A percentile compares a stretch with the other conserved stretches of the same genome.
Evolutionary conservation across 139 green algal genomes (phyloP).

Genomic region (Pseudopediastrum boryanum): DNA sequence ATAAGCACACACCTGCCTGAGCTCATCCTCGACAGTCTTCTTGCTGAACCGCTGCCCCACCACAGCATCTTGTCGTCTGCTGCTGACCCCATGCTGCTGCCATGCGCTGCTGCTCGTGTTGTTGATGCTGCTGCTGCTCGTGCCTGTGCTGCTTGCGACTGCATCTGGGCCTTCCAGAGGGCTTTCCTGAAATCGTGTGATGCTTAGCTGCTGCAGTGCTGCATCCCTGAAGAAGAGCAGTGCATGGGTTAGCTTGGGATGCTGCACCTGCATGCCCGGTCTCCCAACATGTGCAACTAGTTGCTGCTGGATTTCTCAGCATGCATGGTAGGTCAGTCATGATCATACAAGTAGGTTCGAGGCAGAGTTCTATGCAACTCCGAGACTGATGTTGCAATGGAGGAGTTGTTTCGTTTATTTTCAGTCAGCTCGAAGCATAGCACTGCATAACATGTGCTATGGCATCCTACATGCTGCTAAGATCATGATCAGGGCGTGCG

Average conservation of each 20-base stretch:
- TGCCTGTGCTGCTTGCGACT: background rate
- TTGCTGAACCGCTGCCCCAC: slow-evolving; percentile 22
- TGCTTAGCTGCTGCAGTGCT: slow-evolving; percentile 14
- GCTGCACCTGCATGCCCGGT: no score
- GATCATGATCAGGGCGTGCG: no score
- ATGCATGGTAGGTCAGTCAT: background rate
- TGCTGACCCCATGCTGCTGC: no score
- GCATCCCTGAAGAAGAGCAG: background rate
- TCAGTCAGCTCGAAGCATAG: background rate
- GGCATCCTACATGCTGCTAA: no score
- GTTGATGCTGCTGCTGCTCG: background rate
- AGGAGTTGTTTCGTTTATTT: background rate
- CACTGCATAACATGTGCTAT: no score
- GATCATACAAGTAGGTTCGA: background rate
- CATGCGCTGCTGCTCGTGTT: background rate
- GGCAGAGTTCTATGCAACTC: background rate
- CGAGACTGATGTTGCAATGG: background rate
- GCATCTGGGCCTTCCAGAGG: no score
- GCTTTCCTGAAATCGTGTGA: background rate
- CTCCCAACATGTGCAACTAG: background rate
- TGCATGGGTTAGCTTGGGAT: background rate
- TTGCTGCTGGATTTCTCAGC: background rate
- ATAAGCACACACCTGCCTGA: slow-evolving; percentile 9
- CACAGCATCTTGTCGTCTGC: no score
- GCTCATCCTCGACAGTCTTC: slow-evolving; percentile 16